phyloP scores from a whole-genome alignment of 176 grass and related monocot species.

The Echinochloa phyllopogon region DNA sequence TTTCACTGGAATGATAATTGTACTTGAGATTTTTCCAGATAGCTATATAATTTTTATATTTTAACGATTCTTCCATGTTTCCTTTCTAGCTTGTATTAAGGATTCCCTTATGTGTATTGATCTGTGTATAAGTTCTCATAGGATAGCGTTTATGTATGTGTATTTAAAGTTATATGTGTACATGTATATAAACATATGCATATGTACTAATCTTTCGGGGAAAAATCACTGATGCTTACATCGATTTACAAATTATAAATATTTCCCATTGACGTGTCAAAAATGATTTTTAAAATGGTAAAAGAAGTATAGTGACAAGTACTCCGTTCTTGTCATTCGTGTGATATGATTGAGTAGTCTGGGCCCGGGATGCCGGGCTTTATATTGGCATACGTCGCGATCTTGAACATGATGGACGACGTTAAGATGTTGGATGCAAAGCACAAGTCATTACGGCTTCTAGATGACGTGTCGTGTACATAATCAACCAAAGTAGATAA shows the following conservation, averaged over 20 bases:
- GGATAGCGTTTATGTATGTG: too few species aligned
- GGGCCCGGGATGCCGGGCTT: conserved; percentile 25
- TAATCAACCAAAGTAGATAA: neutral
- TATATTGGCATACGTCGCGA: conserved; percentile 7
- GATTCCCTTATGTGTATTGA: too few species aligned
- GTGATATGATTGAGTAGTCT: conserved; percentile 4
- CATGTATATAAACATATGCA: too few species aligned
- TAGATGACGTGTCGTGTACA: conserved; percentile 4
- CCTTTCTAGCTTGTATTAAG: too few species aligned
- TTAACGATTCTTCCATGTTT: too few species aligned
- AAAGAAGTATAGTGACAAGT: neutral
- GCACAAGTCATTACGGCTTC: neutral
- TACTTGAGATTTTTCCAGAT: neutral
- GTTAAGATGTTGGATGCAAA: conserved; percentile 11
- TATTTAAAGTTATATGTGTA: too few species aligned
- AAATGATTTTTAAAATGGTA: neutral
- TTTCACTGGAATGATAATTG: neutral
- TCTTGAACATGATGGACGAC: neutral
- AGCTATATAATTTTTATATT: neutral
- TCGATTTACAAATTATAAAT: neutral
- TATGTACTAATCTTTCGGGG: too few species aligned
- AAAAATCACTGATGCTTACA: too few species aligned
- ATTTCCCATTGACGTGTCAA: neutral
- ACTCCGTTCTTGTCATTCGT: neutral
- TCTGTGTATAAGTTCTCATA: too few species aligned